Evolutionary conservation across 164 flowering plant species (phyloP), one percentile per base, ranked within the genome.

Genomic region (Berberis thunbergii): DNA sequence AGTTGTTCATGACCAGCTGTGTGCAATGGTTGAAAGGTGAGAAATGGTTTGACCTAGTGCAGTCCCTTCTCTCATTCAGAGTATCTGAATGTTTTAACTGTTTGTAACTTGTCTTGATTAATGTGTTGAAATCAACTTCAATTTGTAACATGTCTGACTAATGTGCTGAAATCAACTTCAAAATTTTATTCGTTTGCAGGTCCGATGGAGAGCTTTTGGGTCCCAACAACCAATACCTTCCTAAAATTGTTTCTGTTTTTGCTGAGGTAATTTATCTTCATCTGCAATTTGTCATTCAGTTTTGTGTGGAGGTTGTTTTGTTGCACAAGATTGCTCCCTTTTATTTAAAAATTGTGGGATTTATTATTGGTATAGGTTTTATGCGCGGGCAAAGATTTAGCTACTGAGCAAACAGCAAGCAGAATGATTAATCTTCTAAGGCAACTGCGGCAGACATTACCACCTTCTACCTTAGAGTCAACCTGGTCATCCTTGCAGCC

Each of bases 21-120:
- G 97, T 73, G 81, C 89, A 53, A 91, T 95, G 99, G 97, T 88
- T 7, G 99, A 95, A 74, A 83, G 87, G 99, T 87, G 71, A 61
- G 64, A 38, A 43, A 5, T 54, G 50, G 13, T 3, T 1, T 62
- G 41, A 7, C 11, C 54, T 52, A 52, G 41, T 26, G 26, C 26
- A 26, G 26, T 26, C 26, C 26, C 26, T 26, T 26, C 26, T 26
- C 26, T 26, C 26, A 26, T 26, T 26, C 26, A 26, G 0, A 26
- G 26, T 26, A 26, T 26, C 26, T 26, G 26, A 26, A 26, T 26
- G 26, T 26, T 26, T 26, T 26, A 26, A 26, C 26, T 26, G 9
- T 41, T 39, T 58, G 11, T 59, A 43, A 26, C 7, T 13, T 44
- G 12, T 60, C 26, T 11, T 42, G 62, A 42, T 54, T 42, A 42